Conservation (phyloP, 1,284 basidiomycete species). For the Papiliotrema laurentii region DNA sequence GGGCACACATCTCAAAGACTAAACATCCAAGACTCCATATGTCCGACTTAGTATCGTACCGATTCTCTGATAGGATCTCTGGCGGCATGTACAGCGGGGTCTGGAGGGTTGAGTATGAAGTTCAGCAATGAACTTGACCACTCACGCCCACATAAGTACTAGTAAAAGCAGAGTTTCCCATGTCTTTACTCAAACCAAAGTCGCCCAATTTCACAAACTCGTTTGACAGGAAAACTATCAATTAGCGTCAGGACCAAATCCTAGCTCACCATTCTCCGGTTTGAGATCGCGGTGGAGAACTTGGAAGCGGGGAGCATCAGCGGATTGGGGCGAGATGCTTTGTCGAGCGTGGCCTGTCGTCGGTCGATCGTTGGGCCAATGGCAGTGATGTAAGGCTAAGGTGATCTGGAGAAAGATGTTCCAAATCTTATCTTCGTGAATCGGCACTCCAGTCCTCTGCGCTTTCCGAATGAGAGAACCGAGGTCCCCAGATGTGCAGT, state of each 20-base stretch:
- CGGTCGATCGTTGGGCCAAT: constrained; percentile 51
- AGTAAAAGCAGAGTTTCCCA: constrained; percentile 79
- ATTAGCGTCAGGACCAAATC: not conserved
- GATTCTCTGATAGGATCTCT: constrained; percentile 90
- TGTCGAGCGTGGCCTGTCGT: constrained; percentile 8
- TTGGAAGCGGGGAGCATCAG: constrained; percentile 52
- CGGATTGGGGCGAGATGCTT: constrained; percentile 4
- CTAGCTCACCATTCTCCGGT: constrained; percentile 82
- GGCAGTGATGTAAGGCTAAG: constrained; percentile 86
- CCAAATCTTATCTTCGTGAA: constrained; percentile 92
- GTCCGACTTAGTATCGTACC: constrained; percentile 95
- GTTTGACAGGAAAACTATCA: constrained; percentile 41
- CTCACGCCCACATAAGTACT: constrained; percentile 93
- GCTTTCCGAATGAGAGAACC: constrained; percentile 68
- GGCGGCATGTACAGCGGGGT: constrained; percentile 99
- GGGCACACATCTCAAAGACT: constrained; percentile 89
- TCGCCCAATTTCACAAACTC: constrained; percentile 84
- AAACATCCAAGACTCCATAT: constrained; percentile 97
- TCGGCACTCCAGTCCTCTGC: constrained; percentile 53
- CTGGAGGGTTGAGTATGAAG: constrained; percentile 49
- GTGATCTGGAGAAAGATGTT: constrained; percentile 89
- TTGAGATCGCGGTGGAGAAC: constrained; percentile 93
- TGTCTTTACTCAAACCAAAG: constrained; percentile 90
- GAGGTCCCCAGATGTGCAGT: constrained; percentile 90
- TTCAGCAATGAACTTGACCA: constrained; percentile 13